Evolutionary conservation across 495 filamentous ascomycete genomes (phyloP).

Genomic region (Antarctomyces pellizariae): DNA sequence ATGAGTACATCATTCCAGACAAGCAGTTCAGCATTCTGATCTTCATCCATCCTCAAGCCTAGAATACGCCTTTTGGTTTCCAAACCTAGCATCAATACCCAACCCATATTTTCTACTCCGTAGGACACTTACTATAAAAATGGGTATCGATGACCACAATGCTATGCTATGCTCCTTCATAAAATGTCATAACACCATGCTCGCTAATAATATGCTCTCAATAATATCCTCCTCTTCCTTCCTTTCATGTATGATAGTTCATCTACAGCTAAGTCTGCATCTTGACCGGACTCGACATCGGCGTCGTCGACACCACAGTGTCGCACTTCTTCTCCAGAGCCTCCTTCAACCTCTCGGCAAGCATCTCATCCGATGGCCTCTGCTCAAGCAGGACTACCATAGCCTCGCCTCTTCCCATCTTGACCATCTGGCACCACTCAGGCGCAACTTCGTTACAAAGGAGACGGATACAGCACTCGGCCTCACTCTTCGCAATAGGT

Average conservation of each 20-base stretch:
- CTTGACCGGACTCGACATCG: neutral
- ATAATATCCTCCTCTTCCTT: neutral
- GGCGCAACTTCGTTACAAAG: slow-evolving; percentile 35
- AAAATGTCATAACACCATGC: too few species aligned
- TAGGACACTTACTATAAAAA: too few species aligned
- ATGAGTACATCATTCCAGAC: too few species aligned
- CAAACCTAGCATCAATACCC: too few species aligned
- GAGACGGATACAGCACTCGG: slow-evolving; percentile 26
- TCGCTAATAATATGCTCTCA: slow-evolving; percentile 3
- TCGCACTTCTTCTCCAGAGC: neutral
- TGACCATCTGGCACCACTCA: slow-evolving; percentile 33
- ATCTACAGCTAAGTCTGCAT: slow-evolving; percentile 1
- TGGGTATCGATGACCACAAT: too few species aligned
- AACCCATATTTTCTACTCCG: too few species aligned
- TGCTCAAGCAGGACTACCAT: slow-evolving; percentile 28
- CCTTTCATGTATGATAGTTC: neutral
- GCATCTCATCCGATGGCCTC: slow-evolving; percentile 17
- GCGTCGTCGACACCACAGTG: neutral
- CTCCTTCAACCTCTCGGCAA: slow-evolving; percentile 20
- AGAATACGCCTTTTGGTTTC: too few species aligned
- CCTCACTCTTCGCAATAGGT: slow-evolving; percentile 36
- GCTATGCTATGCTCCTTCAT: too few species aligned
- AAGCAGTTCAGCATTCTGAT: too few species aligned
- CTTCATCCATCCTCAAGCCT: too few species aligned
- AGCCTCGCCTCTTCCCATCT: slow-evolving; percentile 27